Base-by-base conservation (phyloP, 305 asterid species). In the Fraxinus dipetala region DNA sequence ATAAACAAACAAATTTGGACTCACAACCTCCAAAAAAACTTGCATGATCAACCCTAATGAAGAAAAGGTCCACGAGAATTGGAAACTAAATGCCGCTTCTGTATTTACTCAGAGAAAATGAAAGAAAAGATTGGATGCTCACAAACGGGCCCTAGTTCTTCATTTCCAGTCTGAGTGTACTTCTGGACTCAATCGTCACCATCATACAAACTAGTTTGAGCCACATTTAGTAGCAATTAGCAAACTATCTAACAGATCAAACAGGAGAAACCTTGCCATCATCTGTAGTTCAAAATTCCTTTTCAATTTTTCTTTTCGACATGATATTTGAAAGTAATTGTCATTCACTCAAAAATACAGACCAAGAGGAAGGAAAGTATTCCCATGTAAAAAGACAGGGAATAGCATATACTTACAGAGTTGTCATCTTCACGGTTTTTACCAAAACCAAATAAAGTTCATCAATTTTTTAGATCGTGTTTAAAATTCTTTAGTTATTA, bases 401-500 rank as follows among this genome's bases (percentile, higher is more conserved):
- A 13, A 13, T 28, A 30, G 24, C 38, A 31, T 69, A 72, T 36
- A 54, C 65, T 16, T 69, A 26, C 67, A 74, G 40, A 78, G 77
- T 76, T 85, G 32, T 72, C 24, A 43, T 59, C 43, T 43, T 80
- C 75, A 16, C 22, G 75, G 81, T 70, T 20, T 48, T 59, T 72
- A 70, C 40, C 48, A 4, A 78, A 65, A 72, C 40, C 10, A 73
- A 76, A 35, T 72, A 59, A 77, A 80, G 51, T 70, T 59, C 56
- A 83, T 75, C 38, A 85, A 81, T 63, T 79, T 72, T 72, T 38
- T 38, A 18, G 6, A 80, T 9, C 31, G 26, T 59, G 31, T 40
- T 38, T 36, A 80, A 73, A 61, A 72, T 77, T 36, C 61, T 73
- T 26, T 78, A 82, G 30, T 81, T 78, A 45, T 75, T 69, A 82